Percentiles rank a stretch among this genome's conserved stretches.
Conservation (phyloP, 176 grass and related monocot genomes). For the Otatea glauca region DNA sequence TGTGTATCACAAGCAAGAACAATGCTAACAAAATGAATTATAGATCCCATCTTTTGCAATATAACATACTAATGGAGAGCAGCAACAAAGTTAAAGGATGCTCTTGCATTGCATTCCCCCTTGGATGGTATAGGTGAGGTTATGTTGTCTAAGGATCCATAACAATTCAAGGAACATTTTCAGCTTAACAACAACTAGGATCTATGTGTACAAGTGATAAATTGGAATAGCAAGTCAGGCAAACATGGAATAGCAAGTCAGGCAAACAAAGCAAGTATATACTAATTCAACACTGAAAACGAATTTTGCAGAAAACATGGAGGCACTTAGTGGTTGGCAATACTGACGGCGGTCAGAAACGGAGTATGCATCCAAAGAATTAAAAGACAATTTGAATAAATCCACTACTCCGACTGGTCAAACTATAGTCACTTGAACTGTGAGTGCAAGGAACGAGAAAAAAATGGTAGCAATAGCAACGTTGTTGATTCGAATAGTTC, state of each 20-base stretch:
- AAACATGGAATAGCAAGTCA: constrained; percentile 13
- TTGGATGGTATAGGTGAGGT: not conserved
- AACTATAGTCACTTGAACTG: constrained; percentile 32
- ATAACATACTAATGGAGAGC: not conserved
- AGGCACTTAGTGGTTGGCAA: not conserved
- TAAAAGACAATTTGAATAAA: constrained; percentile 22
- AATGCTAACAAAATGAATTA: constrained; percentile 20
- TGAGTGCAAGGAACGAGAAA: constrained; percentile 41
- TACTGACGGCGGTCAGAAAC: not conserved
- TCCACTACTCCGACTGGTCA: constrained; percentile 29
- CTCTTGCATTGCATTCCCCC: not conserved
- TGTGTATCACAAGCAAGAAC: constrained; percentile 36
- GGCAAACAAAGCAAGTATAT: constrained; percentile 24
- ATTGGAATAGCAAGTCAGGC: not conserved
- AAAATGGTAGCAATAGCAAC: not conserved
- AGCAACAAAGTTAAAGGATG: constrained; percentile 24
- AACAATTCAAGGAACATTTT: constrained; percentile 6
- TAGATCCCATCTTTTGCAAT: not conserved
- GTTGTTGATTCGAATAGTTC: constrained; percentile 24
- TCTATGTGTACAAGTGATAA: constrained; percentile 20
- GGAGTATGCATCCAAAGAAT: constrained; percentile 17
- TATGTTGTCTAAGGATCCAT: constrained; percentile 22
- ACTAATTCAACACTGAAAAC: constrained; percentile 8
- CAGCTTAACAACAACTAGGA: not conserved
- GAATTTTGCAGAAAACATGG: constrained; percentile 12